These are phyloP conservation scores for Fusarium transvaalense DNA, from an alignment of 2,329 filamentous ascomycete species.

Conservation along the genomic window DNA sequence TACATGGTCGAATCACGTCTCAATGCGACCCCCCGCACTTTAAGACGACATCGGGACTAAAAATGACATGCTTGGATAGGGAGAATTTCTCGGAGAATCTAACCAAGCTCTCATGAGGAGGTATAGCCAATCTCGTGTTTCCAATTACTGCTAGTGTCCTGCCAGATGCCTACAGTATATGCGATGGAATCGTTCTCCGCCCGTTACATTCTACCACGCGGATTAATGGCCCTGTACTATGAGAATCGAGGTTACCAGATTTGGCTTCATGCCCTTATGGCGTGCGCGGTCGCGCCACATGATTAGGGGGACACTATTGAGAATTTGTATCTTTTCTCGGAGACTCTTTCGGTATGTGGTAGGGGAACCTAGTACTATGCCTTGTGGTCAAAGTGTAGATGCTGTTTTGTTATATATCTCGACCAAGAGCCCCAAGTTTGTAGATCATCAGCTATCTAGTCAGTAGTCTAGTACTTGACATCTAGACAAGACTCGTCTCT, in stretches of 20 bases:
- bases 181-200: not conserved
- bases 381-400: slow-evolving; percentile 25
- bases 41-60: slow-evolving; percentile 51
- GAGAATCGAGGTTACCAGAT: slow-evolving; percentile 28
- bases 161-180: slow-evolving; percentile 2
- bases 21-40: slow-evolving; percentile 36
- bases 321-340: slow-evolving; percentile 24
- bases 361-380: not conserved
- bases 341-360: slow-evolving; percentile 38
- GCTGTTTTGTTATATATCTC: slow-evolving; percentile 44
- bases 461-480: slow-evolving; percentile 11
- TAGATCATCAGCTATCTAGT: slow-evolving; percentile 17
- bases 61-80: slow-evolving; percentile 39
- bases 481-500: not conserved
- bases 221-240: slow-evolving; percentile 14
- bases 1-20: slow-evolving; percentile 41
- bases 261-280: slow-evolving; percentile 43
- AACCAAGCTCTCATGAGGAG: slow-evolving; percentile 25
- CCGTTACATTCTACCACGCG: not conserved
- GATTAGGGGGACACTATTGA: slow-evolving; percentile 2
- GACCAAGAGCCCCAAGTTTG: slow-evolving; percentile 25
- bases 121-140: slow-evolving; percentile 16
- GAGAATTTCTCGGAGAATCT: slow-evolving; percentile 52
- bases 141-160: slow-evolving; percentile 10
- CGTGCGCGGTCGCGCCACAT: slow-evolving; percentile 45